Base-by-base conservation (phyloP, 2,329 filamentous ascomycete species). In the Fusarium nisikadoi region DNA sequence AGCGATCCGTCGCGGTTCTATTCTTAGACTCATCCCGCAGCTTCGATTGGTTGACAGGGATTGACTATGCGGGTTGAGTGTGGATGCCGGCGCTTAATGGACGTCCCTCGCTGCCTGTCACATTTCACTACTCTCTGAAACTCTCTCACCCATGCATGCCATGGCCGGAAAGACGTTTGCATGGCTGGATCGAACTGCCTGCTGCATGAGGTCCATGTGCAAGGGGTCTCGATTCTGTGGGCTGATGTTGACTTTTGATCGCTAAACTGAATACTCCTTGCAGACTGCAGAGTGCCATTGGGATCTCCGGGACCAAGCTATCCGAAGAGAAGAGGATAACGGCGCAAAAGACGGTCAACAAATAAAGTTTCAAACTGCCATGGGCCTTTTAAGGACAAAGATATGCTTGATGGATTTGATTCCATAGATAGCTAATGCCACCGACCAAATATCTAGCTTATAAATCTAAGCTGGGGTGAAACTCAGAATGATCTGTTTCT, bases 11-110 rank as follows among this genome's bases (percentile, higher is more conserved):
- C 23, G 54, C 53, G 49, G 50, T 57, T 74, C 75, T 77, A 77
- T 77, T 77, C 60, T 77, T 77, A 75, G 75, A 74, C 14, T 47
- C 47, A 63, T 60, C n/a, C 41, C 54, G 38, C 61, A 35, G 39
- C 46, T 42, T 9, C 62, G 33, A 76, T 77, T 77, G 72, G 75
- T 29, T 23, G 16, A 27, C 27, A 45, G n/a, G 41, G 39, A 62
- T 62, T 52, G 57, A 65, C 72, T 50, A 76, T 72, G 73, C 73
- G 58, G 72, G 73, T 68, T 74, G 62, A 43, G 68, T 65, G 72
- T 77, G 75, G 65, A 60, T 69, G 75, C 53, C 72, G 70, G 75
- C 75, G 75, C 75, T 77, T 77, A 77, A 77, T 73, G 23, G 66
- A 65, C 41, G 67, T 70, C 61, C 54, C 66, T 62, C 63, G 64